These are phyloP conservation scores for Claviceps capensis DNA, from an alignment of 2,329 filamentous ascomycete genomes.

Conservation along the genomic window DNA sequence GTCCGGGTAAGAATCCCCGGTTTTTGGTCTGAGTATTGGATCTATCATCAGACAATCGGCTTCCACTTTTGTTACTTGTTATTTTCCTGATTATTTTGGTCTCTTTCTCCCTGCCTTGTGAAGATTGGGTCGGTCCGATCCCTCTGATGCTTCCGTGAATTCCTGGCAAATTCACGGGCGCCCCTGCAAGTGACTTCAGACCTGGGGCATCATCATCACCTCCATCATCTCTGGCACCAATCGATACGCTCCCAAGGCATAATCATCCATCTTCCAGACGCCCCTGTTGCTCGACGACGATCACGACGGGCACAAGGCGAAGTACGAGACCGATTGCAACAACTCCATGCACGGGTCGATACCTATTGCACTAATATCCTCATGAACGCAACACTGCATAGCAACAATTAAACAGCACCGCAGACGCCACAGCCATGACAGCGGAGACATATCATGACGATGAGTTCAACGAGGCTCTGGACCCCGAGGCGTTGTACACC, in stretches of 20 bases:
- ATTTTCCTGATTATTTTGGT: background rate
- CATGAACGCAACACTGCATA: background rate
- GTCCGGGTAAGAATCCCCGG: background rate
- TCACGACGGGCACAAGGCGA: background rate
- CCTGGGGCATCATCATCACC: background rate
- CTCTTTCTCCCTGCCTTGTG: background rate
- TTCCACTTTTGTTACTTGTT: background rate
- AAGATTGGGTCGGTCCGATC: background rate
- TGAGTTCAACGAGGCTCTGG: conserved; percentile 40
- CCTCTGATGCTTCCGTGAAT: background rate
- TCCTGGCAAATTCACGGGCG: background rate
- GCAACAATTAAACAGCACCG: background rate
- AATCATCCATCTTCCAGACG: background rate
- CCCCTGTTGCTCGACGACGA: background rate
- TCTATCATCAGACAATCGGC: background rate
- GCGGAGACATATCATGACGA: conserved; percentile 34
- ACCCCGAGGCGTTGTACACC: conserved; percentile 85
- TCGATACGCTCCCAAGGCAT: background rate
- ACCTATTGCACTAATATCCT: background rate
- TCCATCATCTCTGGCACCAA: background rate
- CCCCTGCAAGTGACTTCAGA: background rate
- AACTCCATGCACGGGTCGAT: background rate
- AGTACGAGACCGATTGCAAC: background rate
- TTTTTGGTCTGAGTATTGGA: background rate
- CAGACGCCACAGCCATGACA: conserved; percentile 23